These are phyloP conservation scores for Coniochaeta pulveracea DNA, from an alignment of 2,329 filamentous ascomycete genomes.

Conservation along the genomic window DNA sequence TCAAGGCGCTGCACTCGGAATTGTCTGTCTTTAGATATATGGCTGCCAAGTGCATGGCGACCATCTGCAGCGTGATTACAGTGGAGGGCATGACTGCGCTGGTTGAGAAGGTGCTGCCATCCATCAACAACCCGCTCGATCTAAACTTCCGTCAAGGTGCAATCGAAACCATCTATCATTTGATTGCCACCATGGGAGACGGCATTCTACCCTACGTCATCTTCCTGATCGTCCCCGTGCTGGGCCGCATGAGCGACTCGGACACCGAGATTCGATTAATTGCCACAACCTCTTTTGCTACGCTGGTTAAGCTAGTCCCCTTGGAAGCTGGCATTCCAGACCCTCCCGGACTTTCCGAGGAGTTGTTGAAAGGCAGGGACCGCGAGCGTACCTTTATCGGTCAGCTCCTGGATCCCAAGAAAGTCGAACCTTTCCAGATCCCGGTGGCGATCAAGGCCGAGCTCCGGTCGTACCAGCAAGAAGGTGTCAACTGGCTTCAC, in stretches of 20 bases:
- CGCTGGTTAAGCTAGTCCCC: constrained; percentile 90
- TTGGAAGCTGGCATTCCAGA: constrained; percentile 96
- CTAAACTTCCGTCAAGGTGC: constrained; percentile 84
- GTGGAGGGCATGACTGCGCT: constrained; percentile 93
- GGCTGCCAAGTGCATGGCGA: constrained; percentile 94
- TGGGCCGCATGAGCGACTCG: constrained; percentile 96
- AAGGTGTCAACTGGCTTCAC: constrained; percentile 96
- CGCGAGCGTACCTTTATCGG: constrained; percentile 93
- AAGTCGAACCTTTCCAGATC: constrained; percentile 87
- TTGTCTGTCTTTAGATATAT: constrained; percentile 92
- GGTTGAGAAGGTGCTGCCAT: constrained; percentile 84
- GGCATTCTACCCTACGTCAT: constrained; percentile 94
- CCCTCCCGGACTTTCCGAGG: constrained; percentile 80
- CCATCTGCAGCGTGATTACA: constrained; percentile 91
- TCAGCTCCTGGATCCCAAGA: constrained; percentile 92
- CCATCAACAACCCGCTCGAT: constrained; percentile 83
- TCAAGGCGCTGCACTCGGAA: constrained; percentile 76
- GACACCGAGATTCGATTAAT: constrained; percentile 92
- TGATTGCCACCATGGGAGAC: constrained; percentile 98
- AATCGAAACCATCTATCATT: constrained; percentile 89
- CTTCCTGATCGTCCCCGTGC: constrained; percentile 93
- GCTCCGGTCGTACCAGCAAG: constrained; percentile 92
- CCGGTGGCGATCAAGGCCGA: constrained; percentile 96
- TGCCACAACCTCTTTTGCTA: constrained; percentile 93
- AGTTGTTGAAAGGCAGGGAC: constrained; percentile 81